These are phyloP conservation scores for Pelargonium citronellum DNA, from an alignment of 441 rosid genomes.

Conservation along the genomic window DNA sequence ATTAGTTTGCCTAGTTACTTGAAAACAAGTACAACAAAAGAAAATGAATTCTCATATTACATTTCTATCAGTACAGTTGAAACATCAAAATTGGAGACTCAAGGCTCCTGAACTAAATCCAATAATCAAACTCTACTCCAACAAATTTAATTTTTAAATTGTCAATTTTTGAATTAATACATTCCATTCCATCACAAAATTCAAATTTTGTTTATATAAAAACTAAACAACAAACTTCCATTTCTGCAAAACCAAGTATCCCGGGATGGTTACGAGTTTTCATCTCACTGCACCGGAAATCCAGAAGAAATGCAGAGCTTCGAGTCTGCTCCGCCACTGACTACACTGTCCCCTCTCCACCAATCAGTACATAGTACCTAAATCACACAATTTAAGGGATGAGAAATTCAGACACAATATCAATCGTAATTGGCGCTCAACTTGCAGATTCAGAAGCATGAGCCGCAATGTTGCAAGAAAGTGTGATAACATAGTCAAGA, in stretches of 20 bases:
- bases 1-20: no score
- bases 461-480: slow-evolving; percentile 10
- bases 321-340: slow-evolving; percentile 88
- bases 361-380: slow-evolving; percentile 90
- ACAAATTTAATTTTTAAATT: no score
- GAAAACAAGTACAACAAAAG: no score
- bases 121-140: no score
- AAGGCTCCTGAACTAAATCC: not conserved
- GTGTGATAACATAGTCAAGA: not conserved
- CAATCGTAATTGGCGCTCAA: not conserved
- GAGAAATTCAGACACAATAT: not conserved
- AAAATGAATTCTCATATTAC: no score
- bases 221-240: not conserved
- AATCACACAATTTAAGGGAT: slow-evolving; percentile 12
- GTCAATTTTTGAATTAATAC: not conserved
- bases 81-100: not conserved
- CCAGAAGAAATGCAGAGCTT: slow-evolving; percentile 70
- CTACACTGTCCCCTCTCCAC: slow-evolving; percentile 77
- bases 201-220: no score
- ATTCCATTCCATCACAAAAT: not conserved
- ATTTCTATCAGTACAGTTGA: not conserved
- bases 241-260: not conserved
- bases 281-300: slow-evolving; percentile 52
- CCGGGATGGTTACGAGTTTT: not conserved
- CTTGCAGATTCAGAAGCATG: not conserved